A percentile compares a stretch with the other conserved stretches of the same genome.
phyloP scores from a whole-genome alignment of 345 rosid species.

The Salix viminalis region DNA sequence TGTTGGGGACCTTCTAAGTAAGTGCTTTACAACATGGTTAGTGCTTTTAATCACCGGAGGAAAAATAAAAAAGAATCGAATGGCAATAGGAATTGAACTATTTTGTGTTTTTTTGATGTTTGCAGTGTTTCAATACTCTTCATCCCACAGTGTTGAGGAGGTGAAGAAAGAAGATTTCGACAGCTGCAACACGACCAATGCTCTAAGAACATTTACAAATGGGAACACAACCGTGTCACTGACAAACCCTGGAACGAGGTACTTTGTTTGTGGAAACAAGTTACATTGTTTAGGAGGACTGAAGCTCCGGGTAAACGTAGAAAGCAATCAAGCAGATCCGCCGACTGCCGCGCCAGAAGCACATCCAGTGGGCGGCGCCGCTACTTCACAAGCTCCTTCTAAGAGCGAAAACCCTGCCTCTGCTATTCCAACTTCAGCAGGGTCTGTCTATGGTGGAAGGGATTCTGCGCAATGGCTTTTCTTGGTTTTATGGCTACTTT shows the following conservation, averaged over 20 bases:
- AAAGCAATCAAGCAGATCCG: slow-evolving; percentile 37
- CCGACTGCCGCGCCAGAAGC: slow-evolving; percentile 49
- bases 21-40: slow-evolving; percentile 9
- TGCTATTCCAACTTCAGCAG: slow-evolving; percentile 38
- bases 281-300: slow-evolving; percentile 80
- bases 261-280: slow-evolving; percentile 58
- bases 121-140: slow-evolving; percentile 67
- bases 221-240: slow-evolving; percentile 80
- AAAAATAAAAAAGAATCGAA: background rate
- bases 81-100: too few species aligned
- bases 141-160: slow-evolving; percentile 55
- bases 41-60: background rate
- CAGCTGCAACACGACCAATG: slow-evolving; percentile 53
- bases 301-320: slow-evolving; percentile 58
- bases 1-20: slow-evolving; percentile 76
- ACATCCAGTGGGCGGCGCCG: slow-evolving; percentile 6
- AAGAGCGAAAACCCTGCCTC: slow-evolving; percentile 50
- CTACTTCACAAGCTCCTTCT: slow-evolving; percentile 17
- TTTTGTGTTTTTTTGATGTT: background rate
- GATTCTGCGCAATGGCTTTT: slow-evolving; percentile 18
- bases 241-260: slow-evolving; percentile 48
- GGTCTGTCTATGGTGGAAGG: slow-evolving; percentile 8
- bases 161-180: slow-evolving; percentile 44
- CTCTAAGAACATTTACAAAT: slow-evolving; percentile 43
- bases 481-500: slow-evolving; percentile 11